Conservation (phyloP, 768 basidiomycete species). For the Gymnopilus junonius region DNA sequence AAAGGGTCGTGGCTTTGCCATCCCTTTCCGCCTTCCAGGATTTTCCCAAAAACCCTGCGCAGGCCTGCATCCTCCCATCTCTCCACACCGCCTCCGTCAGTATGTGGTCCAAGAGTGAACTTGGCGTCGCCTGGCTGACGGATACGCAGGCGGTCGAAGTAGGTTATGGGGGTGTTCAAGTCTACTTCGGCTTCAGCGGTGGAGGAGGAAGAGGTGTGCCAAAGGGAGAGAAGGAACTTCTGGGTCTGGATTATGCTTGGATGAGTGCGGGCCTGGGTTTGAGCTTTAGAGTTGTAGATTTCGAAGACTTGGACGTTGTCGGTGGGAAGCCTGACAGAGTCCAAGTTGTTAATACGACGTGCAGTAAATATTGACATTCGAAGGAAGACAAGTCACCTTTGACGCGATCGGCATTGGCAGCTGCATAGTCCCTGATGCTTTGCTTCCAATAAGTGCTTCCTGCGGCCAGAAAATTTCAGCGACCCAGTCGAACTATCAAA, state of each 20-base stretch:
- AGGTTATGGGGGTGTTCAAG: slow-evolving; percentile 66
- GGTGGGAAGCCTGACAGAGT: slow-evolving; percentile 58
- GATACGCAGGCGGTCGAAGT: slow-evolving; percentile 78
- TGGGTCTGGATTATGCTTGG: slow-evolving; percentile 62
- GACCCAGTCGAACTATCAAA: not conserved
- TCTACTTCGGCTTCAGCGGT: slow-evolving; percentile 41
- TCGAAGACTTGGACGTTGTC: slow-evolving; percentile 76
- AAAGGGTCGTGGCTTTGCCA: slow-evolving; percentile 59
- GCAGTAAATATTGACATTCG: too few species aligned
- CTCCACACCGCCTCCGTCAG: slow-evolving; percentile 57
- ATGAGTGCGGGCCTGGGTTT: slow-evolving; percentile 72
- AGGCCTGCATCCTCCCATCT: slow-evolving; percentile 57
- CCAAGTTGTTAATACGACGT: not conserved
- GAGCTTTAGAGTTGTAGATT: slow-evolving; percentile 68
- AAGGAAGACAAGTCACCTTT: slow-evolving; percentile 42
- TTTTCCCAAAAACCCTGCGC: slow-evolving; percentile 43
- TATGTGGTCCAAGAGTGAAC: slow-evolving; percentile 70
- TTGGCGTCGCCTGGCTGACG: slow-evolving; percentile 70
- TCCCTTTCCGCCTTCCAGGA: slow-evolving; percentile 44
- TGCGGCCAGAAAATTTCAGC: slow-evolving; percentile 22
- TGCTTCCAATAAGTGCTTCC: slow-evolving; percentile 68
- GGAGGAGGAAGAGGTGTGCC: slow-evolving; percentile 45
- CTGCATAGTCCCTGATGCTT: slow-evolving; percentile 56
- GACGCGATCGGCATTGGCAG: slow-evolving; percentile 46
- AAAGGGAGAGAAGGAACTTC: slow-evolving; percentile 57